These are phyloP conservation scores for Rosa rugosa DNA, from an alignment of 306 rosid genomes.

Conservation along the genomic window DNA sequence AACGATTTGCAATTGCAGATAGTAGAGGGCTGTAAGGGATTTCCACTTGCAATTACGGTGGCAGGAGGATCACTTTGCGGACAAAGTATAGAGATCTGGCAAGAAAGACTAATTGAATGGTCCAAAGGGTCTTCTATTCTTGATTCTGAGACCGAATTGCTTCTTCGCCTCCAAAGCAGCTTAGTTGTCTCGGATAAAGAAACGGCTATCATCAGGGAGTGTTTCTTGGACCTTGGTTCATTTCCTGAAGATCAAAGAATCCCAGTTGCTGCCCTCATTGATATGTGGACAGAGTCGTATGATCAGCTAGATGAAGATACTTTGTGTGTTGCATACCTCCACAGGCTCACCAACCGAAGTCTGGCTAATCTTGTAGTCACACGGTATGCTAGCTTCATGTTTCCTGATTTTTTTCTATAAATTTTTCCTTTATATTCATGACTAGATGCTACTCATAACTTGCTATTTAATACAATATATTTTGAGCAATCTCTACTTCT, in stretches of 20 bases:
- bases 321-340: slow-evolving; percentile 38
- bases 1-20: slow-evolving; percentile 37
- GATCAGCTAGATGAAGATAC: slow-evolving; percentile 31
- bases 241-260: slow-evolving; percentile 65
- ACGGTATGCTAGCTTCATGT: background rate
- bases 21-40: slow-evolving; percentile 34
- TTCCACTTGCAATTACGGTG: slow-evolving; percentile 52
- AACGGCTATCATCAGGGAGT: slow-evolving; percentile 28
- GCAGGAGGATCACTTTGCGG: slow-evolving; percentile 41
- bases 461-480: background rate
- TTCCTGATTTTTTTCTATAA: no score
- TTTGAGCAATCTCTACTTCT: no score
- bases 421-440: no score
- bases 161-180: slow-evolving; percentile 40
- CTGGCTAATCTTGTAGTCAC: slow-evolving; percentile 19
- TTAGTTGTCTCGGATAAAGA: slow-evolving; percentile 28
- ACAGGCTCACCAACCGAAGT: slow-evolving; percentile 28
- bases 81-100: slow-evolving; percentile 31
- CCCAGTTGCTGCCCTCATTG: slow-evolving; percentile 49
- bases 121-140: slow-evolving; percentile 32
- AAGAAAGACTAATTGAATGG: slow-evolving; percentile 16
- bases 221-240: slow-evolving; percentile 57
- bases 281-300: slow-evolving; percentile 53
- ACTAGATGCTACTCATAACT: no score
- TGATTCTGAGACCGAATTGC: slow-evolving; percentile 19